These are phyloP conservation scores for Talaromyces stipitatus DNA, from an alignment of 495 filamentous ascomycete genomes.

Conservation along the genomic window DNA sequence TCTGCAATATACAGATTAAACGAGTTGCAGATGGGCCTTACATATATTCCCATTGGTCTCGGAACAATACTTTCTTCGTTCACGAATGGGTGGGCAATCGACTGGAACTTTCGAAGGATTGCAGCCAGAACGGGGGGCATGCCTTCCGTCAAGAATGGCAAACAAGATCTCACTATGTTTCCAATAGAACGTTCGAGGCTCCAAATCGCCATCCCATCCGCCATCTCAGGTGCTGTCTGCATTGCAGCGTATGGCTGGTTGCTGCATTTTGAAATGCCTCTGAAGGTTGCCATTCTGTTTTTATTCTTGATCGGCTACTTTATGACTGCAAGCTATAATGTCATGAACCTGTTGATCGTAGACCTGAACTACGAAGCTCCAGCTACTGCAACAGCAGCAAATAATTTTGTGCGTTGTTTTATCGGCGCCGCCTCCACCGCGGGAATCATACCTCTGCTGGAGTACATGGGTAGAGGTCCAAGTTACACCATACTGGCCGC, in stretches of 20 bases:
- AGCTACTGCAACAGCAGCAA: constrained; percentile 57
- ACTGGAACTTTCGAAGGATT: constrained; percentile 39
- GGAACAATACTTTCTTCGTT: constrained; percentile 78
- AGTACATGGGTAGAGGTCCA: constrained; percentile 53
- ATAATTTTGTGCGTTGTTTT: constrained; percentile 60
- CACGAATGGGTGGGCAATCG: constrained; percentile 65
- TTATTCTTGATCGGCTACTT: constrained; percentile 46
- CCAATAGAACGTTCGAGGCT: constrained; percentile 31
- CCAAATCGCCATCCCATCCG: constrained; percentile 15
- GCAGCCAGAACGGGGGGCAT: constrained; percentile 24
- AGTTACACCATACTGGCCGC: too few species aligned
- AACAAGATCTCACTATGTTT: constrained; percentile 25
- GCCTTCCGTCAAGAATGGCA: constrained; percentile 32
- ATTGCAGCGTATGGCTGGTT: constrained; percentile 50
- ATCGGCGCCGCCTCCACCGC: constrained; percentile 52
- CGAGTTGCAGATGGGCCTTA: constrained; percentile 27
- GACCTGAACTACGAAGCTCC: constrained; percentile 50
- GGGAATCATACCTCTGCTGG: constrained; percentile 30
- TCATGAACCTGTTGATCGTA: constrained; percentile 29
- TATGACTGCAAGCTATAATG: constrained; percentile 46
- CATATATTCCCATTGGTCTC: constrained; percentile 29
- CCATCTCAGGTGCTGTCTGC: constrained; percentile 23
- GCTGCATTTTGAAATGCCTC: constrained; percentile 31
- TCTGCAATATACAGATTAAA: constrained; percentile 18
- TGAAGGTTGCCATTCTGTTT: constrained; percentile 45